Base-by-base conservation (phyloP, 2,329 filamentous ascomycete genomes). In the Aspergillus sp. region DNA sequence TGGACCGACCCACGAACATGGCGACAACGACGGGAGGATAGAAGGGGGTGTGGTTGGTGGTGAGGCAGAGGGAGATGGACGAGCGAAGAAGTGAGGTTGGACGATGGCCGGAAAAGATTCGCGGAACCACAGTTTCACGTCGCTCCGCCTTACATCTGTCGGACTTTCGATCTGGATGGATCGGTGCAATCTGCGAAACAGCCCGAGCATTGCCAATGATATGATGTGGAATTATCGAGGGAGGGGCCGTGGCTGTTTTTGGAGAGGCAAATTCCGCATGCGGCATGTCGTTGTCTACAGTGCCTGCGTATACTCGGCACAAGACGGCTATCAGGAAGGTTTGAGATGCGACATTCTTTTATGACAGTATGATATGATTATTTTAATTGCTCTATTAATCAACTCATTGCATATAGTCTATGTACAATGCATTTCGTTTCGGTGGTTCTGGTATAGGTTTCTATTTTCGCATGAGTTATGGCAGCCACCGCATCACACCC, bases 401-500 rank as follows among this genome's bases (percentile, higher is more conserved):
- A 8, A 9, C 9, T 26, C 24, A 26, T 26, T 8, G 7, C 24
- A 26, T 26, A 10, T 26, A 26, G 7, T 26, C 24, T 26, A 26
- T 26, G 24, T 26, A 26, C 24, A 26, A 26, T 26, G 24, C 24
- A 26, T 26, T 10, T 10, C 24, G 9, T 26, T 26, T 5, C 24
- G 2, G 8, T 26, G 24, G 24, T 26, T 26, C 24, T 26, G 9
- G 24, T 26, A 26, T 26, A 26, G 24, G 7, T 24, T 8, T 26
- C 24, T 26, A 26, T 26, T 26, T 26, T 26, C 24, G 24, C 9
- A 5, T 22, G 24, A n/a, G 9, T 61, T 64, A 76, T 49, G 74
- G 73, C 56, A 78, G 61, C 49, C 63, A 66, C 54, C 90, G 83
- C 89, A 96, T 93, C 49, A 94, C 88, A 2, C 87, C 89, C 72